Conservation (phyloP, 768 basidiomycete species). For the Coprinopsis cinerea region DNA sequence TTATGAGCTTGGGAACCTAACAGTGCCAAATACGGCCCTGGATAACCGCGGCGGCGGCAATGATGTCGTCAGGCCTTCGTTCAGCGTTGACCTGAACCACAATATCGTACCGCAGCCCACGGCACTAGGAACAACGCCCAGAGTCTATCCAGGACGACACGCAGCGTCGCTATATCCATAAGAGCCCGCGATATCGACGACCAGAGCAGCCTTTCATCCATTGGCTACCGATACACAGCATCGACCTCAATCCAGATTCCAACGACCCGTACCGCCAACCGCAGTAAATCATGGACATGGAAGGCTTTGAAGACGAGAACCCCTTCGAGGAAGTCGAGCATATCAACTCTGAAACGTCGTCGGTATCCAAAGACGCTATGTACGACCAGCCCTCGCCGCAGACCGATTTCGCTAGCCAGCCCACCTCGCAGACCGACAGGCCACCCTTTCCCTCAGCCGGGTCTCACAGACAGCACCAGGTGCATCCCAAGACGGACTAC, state of each 20-base stretch:
- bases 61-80: not conserved
- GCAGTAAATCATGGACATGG: slow-evolving; percentile 24
- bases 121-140: not conserved
- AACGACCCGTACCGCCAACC: not conserved
- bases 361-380: slow-evolving; percentile 46
- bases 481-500: slow-evolving; percentile 67
- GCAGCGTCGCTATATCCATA: not conserved
- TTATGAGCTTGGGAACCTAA: not conserved
- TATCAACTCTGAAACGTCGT: slow-evolving; percentile 47
- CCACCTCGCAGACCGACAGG: slow-evolving; percentile 34
- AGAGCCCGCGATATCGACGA: not conserved
- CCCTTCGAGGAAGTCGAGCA: slow-evolving; percentile 50
- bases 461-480: slow-evolving; percentile 45
- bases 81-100: not conserved
- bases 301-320: slow-evolving; percentile 59
- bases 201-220: not conserved
- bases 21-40: not conserved
- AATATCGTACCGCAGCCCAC: not conserved
- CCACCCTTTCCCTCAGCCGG: slow-evolving; percentile 54
- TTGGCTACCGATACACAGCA: not conserved
- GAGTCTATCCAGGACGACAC: not conserved
- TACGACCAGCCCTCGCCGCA: slow-evolving; percentile 59
- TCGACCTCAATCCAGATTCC: not conserved
- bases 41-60: not conserved
- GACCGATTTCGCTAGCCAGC: slow-evolving; percentile 40